phyloP scores from a whole-genome alignment of 345 rosid species.

The Ailanthus altissimus region DNA sequence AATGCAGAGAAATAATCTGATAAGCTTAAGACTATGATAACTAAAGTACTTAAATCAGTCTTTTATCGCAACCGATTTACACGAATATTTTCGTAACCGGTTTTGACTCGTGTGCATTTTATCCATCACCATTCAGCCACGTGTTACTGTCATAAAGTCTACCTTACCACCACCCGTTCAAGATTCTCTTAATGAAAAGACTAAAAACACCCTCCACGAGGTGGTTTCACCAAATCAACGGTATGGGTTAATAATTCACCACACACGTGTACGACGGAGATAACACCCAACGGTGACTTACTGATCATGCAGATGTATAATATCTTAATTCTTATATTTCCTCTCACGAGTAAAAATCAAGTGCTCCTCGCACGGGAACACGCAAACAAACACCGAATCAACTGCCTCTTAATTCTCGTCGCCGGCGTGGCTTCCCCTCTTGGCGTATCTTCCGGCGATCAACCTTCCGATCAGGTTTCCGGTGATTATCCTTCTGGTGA shows the following conservation, averaged over 20 bases:
- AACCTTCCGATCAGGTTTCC: constrained; percentile 19
- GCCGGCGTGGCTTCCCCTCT: constrained; percentile 20
- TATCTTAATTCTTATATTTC: constrained; percentile 13
- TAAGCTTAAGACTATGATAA: not conserved
- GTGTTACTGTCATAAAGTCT: not conserved
- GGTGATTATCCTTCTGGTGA: constrained; percentile 6
- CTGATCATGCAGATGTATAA: constrained; percentile 34
- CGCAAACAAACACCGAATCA: constrained; percentile 17
- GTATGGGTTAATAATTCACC: constrained; percentile 19
- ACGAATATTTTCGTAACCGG: not conserved
- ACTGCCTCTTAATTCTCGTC: constrained; percentile 9
- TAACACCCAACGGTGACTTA: constrained; percentile 29
- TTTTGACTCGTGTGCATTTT: not conserved
- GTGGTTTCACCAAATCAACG: constrained; percentile 25
- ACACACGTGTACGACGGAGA: constrained; percentile 43
- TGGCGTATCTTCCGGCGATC: constrained; percentile 21
- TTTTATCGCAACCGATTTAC: not conserved
- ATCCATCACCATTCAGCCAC: not conserved
- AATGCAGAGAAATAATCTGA: not conserved
- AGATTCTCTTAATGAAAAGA: constrained; percentile 1
- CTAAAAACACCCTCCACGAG: not conserved
- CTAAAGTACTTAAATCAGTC: not conserved
- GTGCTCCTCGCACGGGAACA: constrained; percentile 40
- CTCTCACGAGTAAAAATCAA: constrained; percentile 32
- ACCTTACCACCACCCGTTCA: constrained; percentile 4